Percentiles rank a stretch among this genome's conserved stretches.
Evolutionary conservation across 148 eudicot species (phyloP).

Genomic region (Chenopodium suecicum): DNA sequence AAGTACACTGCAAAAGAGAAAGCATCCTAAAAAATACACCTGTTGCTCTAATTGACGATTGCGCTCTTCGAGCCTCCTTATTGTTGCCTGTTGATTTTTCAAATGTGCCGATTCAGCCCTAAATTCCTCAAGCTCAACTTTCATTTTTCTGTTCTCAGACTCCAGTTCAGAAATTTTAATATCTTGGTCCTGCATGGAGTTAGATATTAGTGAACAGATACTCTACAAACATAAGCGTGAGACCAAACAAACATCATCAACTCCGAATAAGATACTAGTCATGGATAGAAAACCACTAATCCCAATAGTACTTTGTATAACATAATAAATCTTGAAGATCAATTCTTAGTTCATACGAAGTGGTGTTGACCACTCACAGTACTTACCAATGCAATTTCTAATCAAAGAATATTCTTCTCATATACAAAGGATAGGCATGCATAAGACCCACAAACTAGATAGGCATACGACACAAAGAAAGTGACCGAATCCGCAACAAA

Average conservation of each 20-base stretch:
- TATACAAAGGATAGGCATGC: not conserved
- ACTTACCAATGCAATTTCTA: not conserved
- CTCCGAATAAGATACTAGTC: not conserved
- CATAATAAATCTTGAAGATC: not conserved
- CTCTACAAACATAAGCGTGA: not conserved
- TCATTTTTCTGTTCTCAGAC: conserved; percentile 93
- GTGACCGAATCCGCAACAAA: not conserved
- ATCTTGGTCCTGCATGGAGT: conserved; percentile 70
- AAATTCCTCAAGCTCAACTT: conserved; percentile 95
- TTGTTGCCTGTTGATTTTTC: conserved; percentile 98
- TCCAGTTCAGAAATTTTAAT: conserved; percentile 73
- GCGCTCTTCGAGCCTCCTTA: conserved; percentile 98
- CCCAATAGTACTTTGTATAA: not conserved
- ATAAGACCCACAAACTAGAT: not conserved
- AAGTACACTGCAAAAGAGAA: not conserved
- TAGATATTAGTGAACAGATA: conserved; percentile 18
- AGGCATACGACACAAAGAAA: not conserved
- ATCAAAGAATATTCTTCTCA: not conserved
- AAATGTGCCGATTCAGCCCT: conserved; percentile 92
- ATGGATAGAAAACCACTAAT: not conserved
- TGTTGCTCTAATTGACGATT: conserved; percentile 92
- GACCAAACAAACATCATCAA: not conserved
- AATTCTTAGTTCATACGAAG: not conserved
- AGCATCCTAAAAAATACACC: conserved; percentile 37
- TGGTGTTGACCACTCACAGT: not conserved